Evolutionary conservation across 176 grass and related monocot genomes (phyloP).

Genomic region (Ampelocalamus luodianensis): DNA sequence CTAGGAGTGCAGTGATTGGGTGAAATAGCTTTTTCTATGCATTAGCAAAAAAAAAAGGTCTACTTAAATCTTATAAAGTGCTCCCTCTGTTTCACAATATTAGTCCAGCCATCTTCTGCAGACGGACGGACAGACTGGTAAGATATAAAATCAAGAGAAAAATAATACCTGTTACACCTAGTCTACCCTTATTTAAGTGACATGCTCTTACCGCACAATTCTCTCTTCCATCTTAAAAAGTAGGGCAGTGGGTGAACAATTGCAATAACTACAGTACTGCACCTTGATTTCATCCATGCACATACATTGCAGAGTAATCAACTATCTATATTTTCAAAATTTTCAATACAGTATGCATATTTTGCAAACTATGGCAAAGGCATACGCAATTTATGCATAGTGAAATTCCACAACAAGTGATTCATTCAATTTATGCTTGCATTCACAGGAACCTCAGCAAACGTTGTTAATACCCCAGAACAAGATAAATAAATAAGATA

Average conservation of each 20-base stretch:
- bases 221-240: neutral
- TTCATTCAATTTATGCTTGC: neutral
- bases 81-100: neutral
- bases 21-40: neutral
- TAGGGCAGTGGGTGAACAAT: neutral
- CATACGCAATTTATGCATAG: neutral
- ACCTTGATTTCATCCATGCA: neutral
- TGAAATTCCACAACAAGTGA: neutral
- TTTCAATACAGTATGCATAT: conserved; percentile 7
- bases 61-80: neutral
- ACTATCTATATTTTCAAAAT: neutral
- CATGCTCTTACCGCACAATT: neutral
- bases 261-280: conserved; percentile 9
- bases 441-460: neutral
- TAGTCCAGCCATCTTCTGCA: neutral
- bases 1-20: neutral
- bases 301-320: neutral
- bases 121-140: neutral
- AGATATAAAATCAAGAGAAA: neutral
- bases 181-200: neutral
- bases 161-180: neutral
- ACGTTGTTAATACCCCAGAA: neutral
- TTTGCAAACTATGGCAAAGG: neutral
- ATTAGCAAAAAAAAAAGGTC: neutral
- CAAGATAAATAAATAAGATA: conserved; percentile 16